phyloP scores from a whole-genome alignment of 352 stramenopile genomes.

The Globisporangium sylvaticum region DNA sequence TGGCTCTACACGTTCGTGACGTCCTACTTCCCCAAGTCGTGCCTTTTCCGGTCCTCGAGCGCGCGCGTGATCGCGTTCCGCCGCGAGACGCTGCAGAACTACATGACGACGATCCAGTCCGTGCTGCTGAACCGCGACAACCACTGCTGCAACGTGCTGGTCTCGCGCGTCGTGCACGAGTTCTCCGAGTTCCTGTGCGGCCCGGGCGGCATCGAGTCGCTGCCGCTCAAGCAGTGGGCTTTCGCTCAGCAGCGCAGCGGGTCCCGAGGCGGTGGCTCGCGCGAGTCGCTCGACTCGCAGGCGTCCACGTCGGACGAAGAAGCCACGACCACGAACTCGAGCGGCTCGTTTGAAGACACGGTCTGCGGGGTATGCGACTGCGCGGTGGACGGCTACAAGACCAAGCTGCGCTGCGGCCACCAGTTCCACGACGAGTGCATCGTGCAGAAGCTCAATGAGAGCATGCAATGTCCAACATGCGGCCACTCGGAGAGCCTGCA shows the following conservation, averaged over 20 bases:
- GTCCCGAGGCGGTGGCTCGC: background rate
- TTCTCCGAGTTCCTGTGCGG: constrained; percentile 26
- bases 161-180: constrained; percentile 23
- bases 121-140: constrained; percentile 31
- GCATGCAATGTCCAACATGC: constrained; percentile 34
- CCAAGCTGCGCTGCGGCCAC: constrained; percentile 32
- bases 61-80: constrained; percentile 30
- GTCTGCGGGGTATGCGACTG: constrained; percentile 20
- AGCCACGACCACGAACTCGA: constrained; percentile 4
- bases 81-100: constrained; percentile 34
- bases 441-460: constrained; percentile 34
- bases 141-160: constrained; percentile 29
- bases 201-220: constrained; percentile 7
- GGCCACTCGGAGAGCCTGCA: constrained; percentile 8
- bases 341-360: constrained; percentile 5
- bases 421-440: constrained; percentile 55
- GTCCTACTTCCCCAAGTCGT: constrained; percentile 40
- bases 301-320: constrained; percentile 20
- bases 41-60: constrained; percentile 25
- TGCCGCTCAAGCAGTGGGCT: constrained; percentile 27
- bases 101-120: constrained; percentile 29
- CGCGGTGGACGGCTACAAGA: constrained; percentile 19
- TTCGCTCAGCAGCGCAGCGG: constrained; percentile 21
- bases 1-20: constrained; percentile 49
- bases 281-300: constrained; percentile 20